Evolutionary conservation across 345 rosid genomes (phyloP).

Genomic region (Moricandia moricandioides): DNA sequence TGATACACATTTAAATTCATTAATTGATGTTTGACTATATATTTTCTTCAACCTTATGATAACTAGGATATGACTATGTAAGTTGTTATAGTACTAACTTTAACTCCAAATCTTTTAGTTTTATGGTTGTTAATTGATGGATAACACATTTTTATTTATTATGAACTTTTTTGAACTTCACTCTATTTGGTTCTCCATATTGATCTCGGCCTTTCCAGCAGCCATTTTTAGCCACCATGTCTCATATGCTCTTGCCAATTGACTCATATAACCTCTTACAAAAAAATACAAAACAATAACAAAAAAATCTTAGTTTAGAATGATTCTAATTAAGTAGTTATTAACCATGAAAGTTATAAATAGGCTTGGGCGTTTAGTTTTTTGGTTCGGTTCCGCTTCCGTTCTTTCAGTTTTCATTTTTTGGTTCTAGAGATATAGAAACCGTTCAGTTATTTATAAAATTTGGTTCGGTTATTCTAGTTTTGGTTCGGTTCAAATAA

Average conservation of each 20-base stretch:
- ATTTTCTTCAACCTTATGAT: neutral
- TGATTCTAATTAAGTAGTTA: neutral
- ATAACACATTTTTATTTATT: neutral
- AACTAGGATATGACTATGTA: neutral
- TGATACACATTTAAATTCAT: neutral
- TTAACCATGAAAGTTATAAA: neutral
- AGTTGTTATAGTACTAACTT: neutral
- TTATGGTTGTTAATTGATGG: neutral
- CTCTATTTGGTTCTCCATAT: neutral
- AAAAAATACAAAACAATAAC: neutral
- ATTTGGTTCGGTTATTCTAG: too few species aligned
- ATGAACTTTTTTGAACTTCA: neutral
- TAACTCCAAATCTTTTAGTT: neutral
- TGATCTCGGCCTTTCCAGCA: neutral
- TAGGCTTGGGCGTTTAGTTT: too few species aligned
- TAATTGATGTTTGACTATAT: conserved; percentile 7
- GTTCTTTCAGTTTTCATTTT: too few species aligned
- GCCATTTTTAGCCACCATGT: neutral
- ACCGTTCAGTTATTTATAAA: too few species aligned
- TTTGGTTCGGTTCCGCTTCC: too few species aligned
- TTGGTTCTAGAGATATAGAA: too few species aligned
- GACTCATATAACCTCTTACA: neutral
- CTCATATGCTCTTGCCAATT: neutral
- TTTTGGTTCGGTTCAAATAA: too few species aligned
- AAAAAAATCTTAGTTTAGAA: neutral